Evolutionary conservation across 768 basidiomycete species (phyloP), one percentile per base, ranked within the genome.

Genomic region (Fomitopsis pulvina): DNA sequence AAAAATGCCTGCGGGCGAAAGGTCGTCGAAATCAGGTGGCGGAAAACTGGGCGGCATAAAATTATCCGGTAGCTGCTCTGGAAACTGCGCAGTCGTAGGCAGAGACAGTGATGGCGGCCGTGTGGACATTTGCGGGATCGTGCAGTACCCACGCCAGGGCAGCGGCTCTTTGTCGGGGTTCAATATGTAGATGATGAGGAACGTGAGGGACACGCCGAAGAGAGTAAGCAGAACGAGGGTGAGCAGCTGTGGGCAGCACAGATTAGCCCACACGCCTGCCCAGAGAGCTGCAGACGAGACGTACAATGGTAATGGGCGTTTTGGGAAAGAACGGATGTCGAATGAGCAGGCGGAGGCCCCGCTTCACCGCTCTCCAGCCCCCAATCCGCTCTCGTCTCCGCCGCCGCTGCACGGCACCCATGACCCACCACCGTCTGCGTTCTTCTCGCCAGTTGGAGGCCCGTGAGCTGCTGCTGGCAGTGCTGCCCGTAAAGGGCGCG

Each of bases 81-180:
- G 51, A 66, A 71, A 61, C 62, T 76, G 53, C 59, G 64, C 61
- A 22, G 71, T 62, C 20, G 74, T 57, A 7, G 74, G 60, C 47
- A 71, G 63, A 54, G 65, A 61, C 47, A 65, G 63, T 52, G 76
- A 58, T 55, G 72, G 68, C 45, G 78, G 68, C 60, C 70, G 66
- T 45, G 71, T 60, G 54, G 74, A 71, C 50, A 72, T 57, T 42
- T 75, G 77, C 4, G 85, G 85, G 48, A 81, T 74, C 21, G 87
- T 80, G 68, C 95, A 98, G 64, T 95, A 96, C 20, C 85, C 82
- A 58, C 92, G 81, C 93, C 93, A 98, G 41, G 93, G 93, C 6
- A 96, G 71, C 20, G 92, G 87, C 46, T 87, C 84, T 66, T 96
- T 97, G 76, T 98, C 95, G 51, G 93, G 94, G 64, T 96, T 94